Evolutionary conservation across 495 filamentous ascomycete species (phyloP), one percentile per base, ranked within the genome.

Genomic region (Melanomma pulvis-pyrius): DNA sequence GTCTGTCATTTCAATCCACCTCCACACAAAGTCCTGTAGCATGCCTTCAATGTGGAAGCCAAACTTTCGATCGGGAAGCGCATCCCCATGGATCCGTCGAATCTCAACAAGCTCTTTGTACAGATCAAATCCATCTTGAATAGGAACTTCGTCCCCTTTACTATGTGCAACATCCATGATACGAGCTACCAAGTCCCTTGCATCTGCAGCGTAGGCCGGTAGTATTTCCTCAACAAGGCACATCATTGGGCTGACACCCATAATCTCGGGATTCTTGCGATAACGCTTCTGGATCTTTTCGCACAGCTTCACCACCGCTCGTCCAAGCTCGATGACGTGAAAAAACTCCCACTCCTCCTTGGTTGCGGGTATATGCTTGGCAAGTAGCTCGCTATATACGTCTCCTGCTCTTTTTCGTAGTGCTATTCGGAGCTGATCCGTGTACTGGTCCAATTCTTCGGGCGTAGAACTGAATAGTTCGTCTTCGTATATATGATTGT

Each of bases 281-380:
- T 93, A 99, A 24, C 96, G 86, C 76, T 97, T 98, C 78, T 92
- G 87, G 65, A 96, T 93, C 75, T 86, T 91, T 67, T 93, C 86
- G 26, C 87, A 88, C 25, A 97, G 82, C 67, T 88, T 90, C 11
- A 91, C 86, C 2, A 97, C 90, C 0, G 88, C 84, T 73, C 96
- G 90, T 22, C 92, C 92, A 44, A 98, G 86, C 66, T 93, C 84
- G 58, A 96, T 89, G 52, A 98, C 87, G 75, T 97, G 88, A 59
- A 83, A 89, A 69, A 93, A 89, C 65, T 94, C 84, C 90, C 94
- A 96, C 39, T 89, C 83, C 59, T 90, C 84, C 66, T 88, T 84
- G 58, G 87, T 86, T 17, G 87, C 82, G 9, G 92, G 91, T 2
- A 98, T 84, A 59, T 91, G 81, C 47, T 87, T 81, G 24, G 89